These are phyloP conservation scores for Fragilariopsis cylindrus DNA, from an alignment of 108 stramenopile genomes.

Conservation along the genomic window DNA sequence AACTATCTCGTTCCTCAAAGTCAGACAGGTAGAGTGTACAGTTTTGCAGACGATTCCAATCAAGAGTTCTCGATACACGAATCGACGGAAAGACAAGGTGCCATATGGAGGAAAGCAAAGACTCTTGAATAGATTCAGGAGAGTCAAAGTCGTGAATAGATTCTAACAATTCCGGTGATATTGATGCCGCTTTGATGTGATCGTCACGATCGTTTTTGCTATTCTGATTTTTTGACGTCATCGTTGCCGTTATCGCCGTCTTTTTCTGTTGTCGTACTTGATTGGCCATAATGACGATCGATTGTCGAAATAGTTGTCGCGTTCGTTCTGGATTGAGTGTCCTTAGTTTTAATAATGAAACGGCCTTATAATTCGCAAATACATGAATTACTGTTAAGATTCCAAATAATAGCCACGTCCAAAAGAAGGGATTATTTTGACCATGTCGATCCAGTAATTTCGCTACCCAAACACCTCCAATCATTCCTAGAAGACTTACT, in stretches of 20 bases:
- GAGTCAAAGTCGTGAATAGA: slow-evolving; percentile 8
- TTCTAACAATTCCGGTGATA: slow-evolving; percentile 7
- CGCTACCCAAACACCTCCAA: slow-evolving; percentile 66
- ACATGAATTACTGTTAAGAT: slow-evolving; percentile 86
- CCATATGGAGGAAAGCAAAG: slow-evolving; percentile 31
- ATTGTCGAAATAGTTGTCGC: slow-evolving; percentile 7
- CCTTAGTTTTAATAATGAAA: slow-evolving; percentile 67
- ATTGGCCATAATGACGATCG: slow-evolving; percentile 21
- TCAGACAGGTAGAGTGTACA: slow-evolving; percentile 13
- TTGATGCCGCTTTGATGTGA: background rate
- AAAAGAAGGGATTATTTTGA: slow-evolving; percentile 26
- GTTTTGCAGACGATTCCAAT: slow-evolving; percentile 9
- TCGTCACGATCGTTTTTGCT: background rate
- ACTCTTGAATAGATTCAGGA: slow-evolving; percentile 36
- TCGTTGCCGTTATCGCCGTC: background rate
- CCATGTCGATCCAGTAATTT: slow-evolving; percentile 33
- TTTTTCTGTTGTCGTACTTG: background rate
- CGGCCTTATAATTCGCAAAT: slow-evolving; percentile 89
- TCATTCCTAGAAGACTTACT: slow-evolving; percentile 92
- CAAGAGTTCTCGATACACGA: slow-evolving; percentile 8
- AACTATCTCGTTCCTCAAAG: background rate
- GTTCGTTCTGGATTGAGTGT: slow-evolving; percentile 82
- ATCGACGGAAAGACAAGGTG: slow-evolving; percentile 31
- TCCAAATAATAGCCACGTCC: slow-evolving; percentile 79
- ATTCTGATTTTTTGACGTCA: background rate